Conservation (phyloP, 2,329 filamentous ascomycete species). For the Emergomyces orientalis region DNA sequence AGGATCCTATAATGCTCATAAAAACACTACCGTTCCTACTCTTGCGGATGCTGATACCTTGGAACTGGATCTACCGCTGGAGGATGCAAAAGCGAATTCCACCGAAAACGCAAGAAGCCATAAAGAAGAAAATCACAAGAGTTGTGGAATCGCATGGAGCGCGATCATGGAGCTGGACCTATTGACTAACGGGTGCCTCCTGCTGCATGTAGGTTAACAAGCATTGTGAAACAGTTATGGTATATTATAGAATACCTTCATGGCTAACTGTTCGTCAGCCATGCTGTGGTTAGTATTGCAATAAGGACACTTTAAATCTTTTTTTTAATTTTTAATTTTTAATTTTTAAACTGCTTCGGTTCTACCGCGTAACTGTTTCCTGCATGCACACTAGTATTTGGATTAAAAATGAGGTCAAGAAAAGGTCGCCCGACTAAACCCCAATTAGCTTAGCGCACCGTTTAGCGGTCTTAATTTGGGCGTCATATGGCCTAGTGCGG, state of each 20-base stretch:
- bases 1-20: slow-evolving; percentile 12
- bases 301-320: not conserved
- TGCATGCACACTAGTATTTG: not conserved
- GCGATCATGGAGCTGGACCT: slow-evolving; percentile 4
- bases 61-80: slow-evolving; percentile 9
- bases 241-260: not conserved
- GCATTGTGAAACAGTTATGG: not conserved
- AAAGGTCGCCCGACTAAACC: not conserved
- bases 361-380: not conserved
- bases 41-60: slow-evolving; percentile 9
- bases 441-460: not conserved
- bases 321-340: not conserved
- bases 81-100: not conserved
- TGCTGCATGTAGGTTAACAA: not conserved
- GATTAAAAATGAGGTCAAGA: slow-evolving; percentile 2
- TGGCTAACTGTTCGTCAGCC: not conserved
- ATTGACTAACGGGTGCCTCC: not conserved
- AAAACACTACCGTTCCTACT: not conserved
- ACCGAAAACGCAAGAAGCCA: not conserved
- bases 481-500: not conserved
- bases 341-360: too few relatives aligned
- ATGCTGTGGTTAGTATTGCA: not conserved
- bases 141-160: slow-evolving; percentile 5
- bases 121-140: slow-evolving; percentile 2
- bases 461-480: not conserved